Conservation (phyloP, 73 alveolate genomes). For the Vitrella brassicaformis region DNA sequence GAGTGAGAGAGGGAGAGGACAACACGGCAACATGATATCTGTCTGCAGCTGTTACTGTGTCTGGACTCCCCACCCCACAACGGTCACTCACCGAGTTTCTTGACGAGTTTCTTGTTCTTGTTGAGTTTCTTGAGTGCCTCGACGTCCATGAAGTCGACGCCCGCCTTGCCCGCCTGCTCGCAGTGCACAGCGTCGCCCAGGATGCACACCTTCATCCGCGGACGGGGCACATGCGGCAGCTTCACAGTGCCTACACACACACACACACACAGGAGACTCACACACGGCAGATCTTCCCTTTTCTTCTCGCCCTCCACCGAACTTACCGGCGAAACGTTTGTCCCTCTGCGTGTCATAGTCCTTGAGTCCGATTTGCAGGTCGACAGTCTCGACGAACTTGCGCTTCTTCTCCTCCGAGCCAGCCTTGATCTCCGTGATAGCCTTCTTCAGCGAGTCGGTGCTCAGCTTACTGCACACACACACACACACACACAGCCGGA, state of each 20-base stretch:
- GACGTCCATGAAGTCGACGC: conserved; percentile 18
- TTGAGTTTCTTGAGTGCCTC: conserved; percentile 35
- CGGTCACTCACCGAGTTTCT: conserved; percentile 1
- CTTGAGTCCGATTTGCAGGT: conserved; percentile 96
- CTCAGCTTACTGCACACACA: conserved; percentile 11
- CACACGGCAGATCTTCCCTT: not conserved
- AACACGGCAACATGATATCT: too few species aligned
- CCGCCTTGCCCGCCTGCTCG: conserved; percentile 80
- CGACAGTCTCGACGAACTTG: conserved; percentile 90
- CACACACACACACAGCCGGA: too few species aligned
- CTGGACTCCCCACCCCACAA: not conserved
- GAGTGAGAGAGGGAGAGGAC: too few species aligned
- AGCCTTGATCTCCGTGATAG: conserved; percentile 24
- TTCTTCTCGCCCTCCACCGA: not conserved
- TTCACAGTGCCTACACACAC: conserved; percentile 61
- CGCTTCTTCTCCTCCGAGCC: conserved; percentile 73
- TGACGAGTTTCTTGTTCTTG: conserved; percentile 39
- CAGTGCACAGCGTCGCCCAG: conserved; percentile 96
- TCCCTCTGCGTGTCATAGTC: conserved; percentile 98
- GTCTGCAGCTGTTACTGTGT: not conserved
- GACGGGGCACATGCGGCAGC: conserved; percentile 92
- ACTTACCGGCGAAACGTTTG: conserved; percentile 90
- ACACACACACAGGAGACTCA: not conserved
- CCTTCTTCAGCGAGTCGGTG: conserved; percentile 51
- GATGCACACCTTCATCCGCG: conserved; percentile 92